Evolutionary conservation across 352 stramenopile genomes (phyloP).

Genomic region (Pelagophyceae sp.): DNA sequence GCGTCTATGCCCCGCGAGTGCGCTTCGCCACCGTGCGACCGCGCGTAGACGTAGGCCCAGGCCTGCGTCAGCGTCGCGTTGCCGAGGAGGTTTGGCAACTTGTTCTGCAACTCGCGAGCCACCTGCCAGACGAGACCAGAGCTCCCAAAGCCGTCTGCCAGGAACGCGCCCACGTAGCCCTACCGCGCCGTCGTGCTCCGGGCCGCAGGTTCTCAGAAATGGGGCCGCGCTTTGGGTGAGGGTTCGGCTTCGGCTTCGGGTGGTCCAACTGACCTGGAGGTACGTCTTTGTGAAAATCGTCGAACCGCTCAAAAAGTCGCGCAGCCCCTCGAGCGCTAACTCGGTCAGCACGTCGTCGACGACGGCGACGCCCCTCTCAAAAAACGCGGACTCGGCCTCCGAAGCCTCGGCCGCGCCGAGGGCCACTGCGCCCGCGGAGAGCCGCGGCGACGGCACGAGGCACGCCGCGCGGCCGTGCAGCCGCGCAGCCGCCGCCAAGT

Average conservation of each 20-base stretch:
- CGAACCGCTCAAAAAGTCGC: background rate
- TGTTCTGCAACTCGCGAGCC: background rate
- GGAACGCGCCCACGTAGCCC: conserved; percentile 11
- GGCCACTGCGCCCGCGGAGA: background rate
- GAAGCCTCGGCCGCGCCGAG: background rate
- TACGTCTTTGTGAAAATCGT: conserved; percentile 13
- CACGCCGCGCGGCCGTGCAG: background rate
- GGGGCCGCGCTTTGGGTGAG: background rate
- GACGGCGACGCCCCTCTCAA: background rate
- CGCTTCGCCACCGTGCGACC: background rate
- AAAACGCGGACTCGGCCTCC: background rate
- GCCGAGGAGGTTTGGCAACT: background rate
- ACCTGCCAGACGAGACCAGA: background rate
- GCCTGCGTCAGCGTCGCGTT: background rate
- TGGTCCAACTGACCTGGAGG: too few species aligned
- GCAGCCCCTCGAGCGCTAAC: background rate
- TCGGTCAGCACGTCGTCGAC: background rate
- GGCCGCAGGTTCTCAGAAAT: too few species aligned
- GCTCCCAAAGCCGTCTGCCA: conserved; percentile 10
- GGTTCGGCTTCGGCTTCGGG: too few species aligned
- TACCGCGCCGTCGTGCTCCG: too few species aligned
- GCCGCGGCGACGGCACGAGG: background rate
- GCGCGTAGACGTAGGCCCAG: conserved; percentile 18
- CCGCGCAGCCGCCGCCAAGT: background rate
- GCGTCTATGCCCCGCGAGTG: conserved; percentile 6